Evolutionary conservation across 2,329 filamentous ascomycete species (phyloP).

Genomic region (Colletotrichum orbiculare): DNA sequence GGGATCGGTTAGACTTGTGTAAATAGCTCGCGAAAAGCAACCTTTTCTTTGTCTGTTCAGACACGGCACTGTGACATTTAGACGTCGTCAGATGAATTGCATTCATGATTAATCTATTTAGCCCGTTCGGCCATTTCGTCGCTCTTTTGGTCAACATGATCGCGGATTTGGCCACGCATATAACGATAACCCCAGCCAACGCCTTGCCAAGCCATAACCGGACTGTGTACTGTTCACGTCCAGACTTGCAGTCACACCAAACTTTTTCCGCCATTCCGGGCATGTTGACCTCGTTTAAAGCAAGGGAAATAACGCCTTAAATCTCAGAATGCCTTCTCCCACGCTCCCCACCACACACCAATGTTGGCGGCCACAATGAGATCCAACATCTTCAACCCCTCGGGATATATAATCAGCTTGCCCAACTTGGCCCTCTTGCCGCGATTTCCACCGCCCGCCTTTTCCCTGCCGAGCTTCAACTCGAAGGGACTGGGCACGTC

Average conservation of each 20-base stretch:
- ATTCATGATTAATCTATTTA: no score
- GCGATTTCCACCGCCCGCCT: constrained; percentile 85
- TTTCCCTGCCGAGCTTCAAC: constrained; percentile 81
- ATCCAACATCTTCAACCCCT: constrained; percentile 96
- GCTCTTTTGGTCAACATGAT: no score
- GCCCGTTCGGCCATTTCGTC: no score
- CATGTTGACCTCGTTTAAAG: background rate
- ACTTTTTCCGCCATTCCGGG: no score
- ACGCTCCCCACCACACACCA: constrained; percentile 92
- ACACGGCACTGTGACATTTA: background rate
- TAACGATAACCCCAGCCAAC: no score
- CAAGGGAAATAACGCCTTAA: background rate
- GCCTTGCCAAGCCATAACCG: no score
- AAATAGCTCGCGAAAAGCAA: constrained; percentile 37
- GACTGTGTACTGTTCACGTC: no score
- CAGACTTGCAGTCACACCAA: no score
- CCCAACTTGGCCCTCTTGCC: constrained; percentile 92
- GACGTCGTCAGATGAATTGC: no score
- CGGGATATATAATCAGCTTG: constrained; percentile 89
- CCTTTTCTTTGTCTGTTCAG: constrained; percentile 31
- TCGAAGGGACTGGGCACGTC: constrained; percentile 65
- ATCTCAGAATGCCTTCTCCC: constrained; percentile 66
- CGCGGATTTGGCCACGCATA: no score
- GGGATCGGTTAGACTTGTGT: constrained; percentile 33
- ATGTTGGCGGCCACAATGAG: constrained; percentile 91